These are phyloP conservation scores for Naganishia friedmannii DNA, from an alignment of 768 basidiomycete species.

Conservation along the genomic window DNA sequence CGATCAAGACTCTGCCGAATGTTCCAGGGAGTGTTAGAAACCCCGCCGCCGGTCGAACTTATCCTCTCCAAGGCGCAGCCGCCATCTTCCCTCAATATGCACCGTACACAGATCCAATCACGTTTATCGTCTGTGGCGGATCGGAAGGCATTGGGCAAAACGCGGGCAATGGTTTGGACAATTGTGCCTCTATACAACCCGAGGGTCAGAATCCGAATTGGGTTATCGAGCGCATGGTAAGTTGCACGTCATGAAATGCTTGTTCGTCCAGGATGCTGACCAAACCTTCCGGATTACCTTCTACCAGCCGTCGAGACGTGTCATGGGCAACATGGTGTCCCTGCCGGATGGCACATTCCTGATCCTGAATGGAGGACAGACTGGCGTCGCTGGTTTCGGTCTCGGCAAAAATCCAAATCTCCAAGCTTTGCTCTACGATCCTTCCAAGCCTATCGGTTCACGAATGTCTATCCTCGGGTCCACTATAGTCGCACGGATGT, in stretches of 20 bases:
- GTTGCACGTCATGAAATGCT: constrained; percentile 55
- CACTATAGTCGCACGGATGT: constrained; percentile 39
- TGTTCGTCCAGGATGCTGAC: not conserved
- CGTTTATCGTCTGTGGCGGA: constrained; percentile 35
- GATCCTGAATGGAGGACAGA: constrained; percentile 34
- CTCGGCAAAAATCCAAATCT: constrained; percentile 55
- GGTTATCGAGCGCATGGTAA: constrained; percentile 74
- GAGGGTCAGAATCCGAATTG: constrained; percentile 65
- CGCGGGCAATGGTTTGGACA: constrained; percentile 31
- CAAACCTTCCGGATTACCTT: not conserved
- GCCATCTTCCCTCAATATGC: constrained; percentile 58
- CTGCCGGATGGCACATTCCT: constrained; percentile 39
- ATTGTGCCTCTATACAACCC: constrained; percentile 66
- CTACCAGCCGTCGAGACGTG: constrained; percentile 49
- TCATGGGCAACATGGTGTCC: constrained; percentile 37
- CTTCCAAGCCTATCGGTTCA: constrained; percentile 60
- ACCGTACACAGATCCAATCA: constrained; percentile 60
- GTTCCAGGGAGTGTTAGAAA: constrained; percentile 58
- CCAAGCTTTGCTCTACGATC: constrained; percentile 68
- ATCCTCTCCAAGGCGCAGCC: constrained; percentile 36
- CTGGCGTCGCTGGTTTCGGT: constrained; percentile 39
- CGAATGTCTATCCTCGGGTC: constrained; percentile 58
- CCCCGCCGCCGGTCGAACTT: constrained; percentile 36
- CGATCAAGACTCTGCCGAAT: constrained; percentile 51
- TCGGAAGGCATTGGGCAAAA: constrained; percentile 29